Evolutionary conservation across 345 rosid species (phyloP).

Genomic region (Syzygium oleosum): DNA sequence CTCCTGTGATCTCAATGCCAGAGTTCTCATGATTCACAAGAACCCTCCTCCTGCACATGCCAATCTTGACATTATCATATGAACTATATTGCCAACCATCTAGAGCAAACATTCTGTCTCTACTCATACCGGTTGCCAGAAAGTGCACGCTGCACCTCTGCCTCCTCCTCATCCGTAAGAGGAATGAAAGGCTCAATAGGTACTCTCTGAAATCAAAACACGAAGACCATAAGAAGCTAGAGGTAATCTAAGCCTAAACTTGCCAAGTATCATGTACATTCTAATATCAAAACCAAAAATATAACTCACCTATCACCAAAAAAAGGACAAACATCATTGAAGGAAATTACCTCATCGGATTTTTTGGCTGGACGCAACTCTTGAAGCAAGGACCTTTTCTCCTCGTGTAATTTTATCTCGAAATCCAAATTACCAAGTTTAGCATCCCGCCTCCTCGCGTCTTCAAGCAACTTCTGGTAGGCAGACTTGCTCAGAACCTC

Average conservation of each 20-base stretch:
- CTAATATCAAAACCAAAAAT: neutral
- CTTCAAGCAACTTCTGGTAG: slow-evolving; percentile 57
- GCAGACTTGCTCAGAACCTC: slow-evolving; percentile 33
- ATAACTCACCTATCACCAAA: neutral
- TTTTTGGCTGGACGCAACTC: slow-evolving; percentile 35
- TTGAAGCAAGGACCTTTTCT: slow-evolving; percentile 20
- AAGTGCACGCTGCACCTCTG: slow-evolving; percentile 44
- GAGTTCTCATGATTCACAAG: slow-evolving; percentile 54
- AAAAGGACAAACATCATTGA: slow-evolving; percentile 9
- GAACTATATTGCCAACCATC: neutral
- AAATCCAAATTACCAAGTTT: slow-evolving; percentile 43
- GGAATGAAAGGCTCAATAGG: slow-evolving; percentile 62
- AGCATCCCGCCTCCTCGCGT: slow-evolving; percentile 32
- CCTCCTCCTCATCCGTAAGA: slow-evolving; percentile 65
- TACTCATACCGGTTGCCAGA: slow-evolving; percentile 40
- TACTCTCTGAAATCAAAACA: slow-evolving; percentile 33
- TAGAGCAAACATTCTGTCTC: neutral
- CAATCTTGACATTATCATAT: neutral
- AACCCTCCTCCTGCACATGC: slow-evolving; percentile 41
- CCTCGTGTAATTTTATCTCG: slow-evolving; percentile 51
- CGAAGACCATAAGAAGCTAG: neutral
- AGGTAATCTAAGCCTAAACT: neutral
- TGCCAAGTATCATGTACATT: neutral
- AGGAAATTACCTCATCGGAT: slow-evolving; percentile 30
- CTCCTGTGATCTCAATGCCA: slow-evolving; percentile 65